Base-by-base conservation (phyloP, 2,329 filamentous ascomycete species). In the Podosphaera aphanis region DNA sequence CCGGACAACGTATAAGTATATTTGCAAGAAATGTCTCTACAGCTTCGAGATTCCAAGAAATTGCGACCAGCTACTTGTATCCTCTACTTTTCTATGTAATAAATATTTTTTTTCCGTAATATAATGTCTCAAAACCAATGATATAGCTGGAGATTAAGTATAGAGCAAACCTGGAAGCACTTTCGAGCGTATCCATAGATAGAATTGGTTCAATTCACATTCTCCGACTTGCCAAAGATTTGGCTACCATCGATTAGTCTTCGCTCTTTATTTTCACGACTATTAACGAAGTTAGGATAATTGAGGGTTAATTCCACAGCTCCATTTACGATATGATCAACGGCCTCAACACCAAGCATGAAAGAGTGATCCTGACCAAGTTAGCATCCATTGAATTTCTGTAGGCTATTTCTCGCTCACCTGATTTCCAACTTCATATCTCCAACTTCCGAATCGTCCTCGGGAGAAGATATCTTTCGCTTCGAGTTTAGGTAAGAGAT, bases 381-480 rank as follows among this genome's bases (percentile, higher is more conserved):
- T 43, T 33, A 43, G 27, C 21, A 4, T 15, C 19, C 2, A 7
- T 23, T 27, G 3, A 5, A 41, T 10, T 41, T 41, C 10, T 4
- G 15, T 15, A n/a, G 16, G 13, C 2, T 3, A 31, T 20, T 19
- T 31, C 21, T 16, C 8, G 15, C 25, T 43, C 29, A 43, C 41
- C 29, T 43, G 41, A 36, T 46, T 41, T 36, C 36, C 76, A 41
- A 82, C 83, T 66, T 98, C 90, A 69, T 98, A 98, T 61, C 84
- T 74, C 90, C 90, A 98, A 70, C 80, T 88, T 58, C 90, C 90
- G 65, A 98, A 98, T 52, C 90, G 86, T 57, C 90, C 90, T 64
- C 90, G 84, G 40, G 86, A 93, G 69, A 79, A 83, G 66, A 98
- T 98, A 61, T 78, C 88, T 70, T 83, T 76, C 51, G 77, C 81